Evolutionary conservation across 2,329 filamentous ascomycete genomes (phyloP).

Genomic region (Sporothrix euskadiensis): DNA sequence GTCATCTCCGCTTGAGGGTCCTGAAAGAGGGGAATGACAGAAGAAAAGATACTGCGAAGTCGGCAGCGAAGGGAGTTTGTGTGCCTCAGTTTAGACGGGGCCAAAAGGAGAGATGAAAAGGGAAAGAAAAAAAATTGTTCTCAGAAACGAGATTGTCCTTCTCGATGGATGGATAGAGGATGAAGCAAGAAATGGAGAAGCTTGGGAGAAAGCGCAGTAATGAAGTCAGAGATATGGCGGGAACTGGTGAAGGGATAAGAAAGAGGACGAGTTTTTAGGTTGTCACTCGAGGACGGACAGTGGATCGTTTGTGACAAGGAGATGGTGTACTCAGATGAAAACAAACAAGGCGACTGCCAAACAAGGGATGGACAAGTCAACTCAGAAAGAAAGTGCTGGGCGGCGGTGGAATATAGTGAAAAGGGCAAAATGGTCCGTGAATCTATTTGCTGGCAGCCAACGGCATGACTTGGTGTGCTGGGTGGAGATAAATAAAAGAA

Average conservation of each 20-base stretch:
- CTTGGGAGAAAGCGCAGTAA: neutral
- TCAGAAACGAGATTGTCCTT: neutral
- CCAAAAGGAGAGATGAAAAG: neutral
- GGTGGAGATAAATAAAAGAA: neutral
- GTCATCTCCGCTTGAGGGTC: neutral
- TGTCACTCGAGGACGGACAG: neutral
- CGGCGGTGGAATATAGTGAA: neutral
- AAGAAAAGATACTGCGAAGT: neutral
- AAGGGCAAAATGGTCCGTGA: neutral
- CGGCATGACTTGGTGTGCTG: neutral
- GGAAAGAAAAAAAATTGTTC: neutral
- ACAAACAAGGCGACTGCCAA: neutral
- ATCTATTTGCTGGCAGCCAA: neutral
- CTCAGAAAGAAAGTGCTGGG: neutral
- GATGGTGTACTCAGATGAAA: neutral
- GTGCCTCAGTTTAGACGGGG: neutral
- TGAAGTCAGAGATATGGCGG: neutral
- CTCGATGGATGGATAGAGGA: neutral
- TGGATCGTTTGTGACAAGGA: neutral
- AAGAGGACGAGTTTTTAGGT: neutral
- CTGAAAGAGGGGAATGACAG: neutral
- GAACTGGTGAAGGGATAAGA: neutral
- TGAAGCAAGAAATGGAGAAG: neutral
- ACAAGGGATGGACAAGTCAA: neutral
- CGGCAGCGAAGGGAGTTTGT: neutral